Evolutionary conservation across 1,284 basidiomycete species (phyloP).

Genomic region (Uromyces viciae-fabae): DNA sequence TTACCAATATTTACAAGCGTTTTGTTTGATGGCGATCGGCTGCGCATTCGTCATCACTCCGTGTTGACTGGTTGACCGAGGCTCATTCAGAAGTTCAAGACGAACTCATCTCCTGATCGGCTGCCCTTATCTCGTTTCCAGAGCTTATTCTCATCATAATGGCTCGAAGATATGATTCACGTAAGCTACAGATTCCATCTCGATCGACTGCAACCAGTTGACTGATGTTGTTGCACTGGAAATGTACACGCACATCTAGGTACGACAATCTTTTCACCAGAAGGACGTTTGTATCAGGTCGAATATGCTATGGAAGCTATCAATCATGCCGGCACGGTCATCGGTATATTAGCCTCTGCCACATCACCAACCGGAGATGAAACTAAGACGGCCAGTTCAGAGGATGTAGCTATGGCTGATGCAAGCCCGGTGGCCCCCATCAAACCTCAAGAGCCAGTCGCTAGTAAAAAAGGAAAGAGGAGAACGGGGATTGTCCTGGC

Average conservation of each 20-base stretch:
- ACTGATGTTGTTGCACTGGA: neutral
- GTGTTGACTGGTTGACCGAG: neutral
- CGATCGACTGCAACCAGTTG: neutral
- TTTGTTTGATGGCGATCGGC: no score
- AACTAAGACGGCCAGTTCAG: constrained; percentile 42
- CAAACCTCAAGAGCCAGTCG: constrained; percentile 49
- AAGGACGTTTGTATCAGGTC: constrained; percentile 68
- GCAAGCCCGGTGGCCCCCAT: constrained; percentile 47
- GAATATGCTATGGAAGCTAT: constrained; percentile 99
- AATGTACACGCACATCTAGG: constrained; percentile 52
- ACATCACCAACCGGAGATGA: constrained; percentile 46
- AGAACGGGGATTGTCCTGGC: constrained; percentile 81
- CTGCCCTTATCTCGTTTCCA: no score
- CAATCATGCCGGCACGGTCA: constrained; percentile 90
- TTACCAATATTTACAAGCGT: no score
- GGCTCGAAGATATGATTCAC: constrained; percentile 45
- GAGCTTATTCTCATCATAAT: constrained; percentile 3
- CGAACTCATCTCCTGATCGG: neutral
- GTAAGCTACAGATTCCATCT: neutral
- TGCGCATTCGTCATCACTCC: neutral
- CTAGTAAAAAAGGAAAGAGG: constrained; percentile 48
- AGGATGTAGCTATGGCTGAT: constrained; percentile 48
- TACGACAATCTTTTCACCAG: constrained; percentile 92
- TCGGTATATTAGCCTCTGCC: constrained; percentile 70
- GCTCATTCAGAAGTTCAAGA: neutral